Percentiles rank a stretch among this genome's conserved stretches.
Conservation (phyloP, 345 rosid genomes). For the Salix dunnii region DNA sequence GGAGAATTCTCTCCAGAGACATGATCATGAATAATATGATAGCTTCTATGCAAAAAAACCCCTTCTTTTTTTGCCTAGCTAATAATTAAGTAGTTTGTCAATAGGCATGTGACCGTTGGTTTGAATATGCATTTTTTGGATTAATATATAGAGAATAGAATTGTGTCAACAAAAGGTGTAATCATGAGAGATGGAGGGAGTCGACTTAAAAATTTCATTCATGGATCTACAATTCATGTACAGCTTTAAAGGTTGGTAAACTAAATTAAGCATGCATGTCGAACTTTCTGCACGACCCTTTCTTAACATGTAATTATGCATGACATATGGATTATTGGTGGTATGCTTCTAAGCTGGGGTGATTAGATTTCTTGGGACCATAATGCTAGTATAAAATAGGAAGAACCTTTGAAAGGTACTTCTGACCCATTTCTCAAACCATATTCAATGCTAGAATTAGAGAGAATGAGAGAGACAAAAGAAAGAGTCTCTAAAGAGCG, state of each 20-base stretch:
- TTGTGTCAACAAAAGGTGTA: slow-evolving; percentile 14
- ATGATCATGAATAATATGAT: background rate
- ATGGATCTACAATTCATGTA: background rate
- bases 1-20: background rate
- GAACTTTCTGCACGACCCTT: slow-evolving; percentile 7
- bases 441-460: slow-evolving; percentile 19
- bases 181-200: slow-evolving; percentile 4
- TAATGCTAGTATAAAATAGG: slow-evolving; percentile 24
- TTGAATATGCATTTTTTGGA: slow-evolving; percentile 16
- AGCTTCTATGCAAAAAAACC: background rate
- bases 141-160: slow-evolving; percentile 2
- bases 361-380: slow-evolving; percentile 27
- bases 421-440: slow-evolving; percentile 34
- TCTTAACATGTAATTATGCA: slow-evolving; percentile 10
- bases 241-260: slow-evolving; percentile 5
- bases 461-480: background rate
- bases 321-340: slow-evolving; percentile 16
- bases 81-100: slow-evolving; percentile 3
- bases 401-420: slow-evolving; percentile 26
- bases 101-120: slow-evolving; percentile 21
- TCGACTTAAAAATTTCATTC: background rate
- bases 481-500: background rate
- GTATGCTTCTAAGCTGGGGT: background rate
- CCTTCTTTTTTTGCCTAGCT: background rate
- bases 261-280: background rate